Base-by-base conservation (phyloP, 2,329 filamentous ascomycete genomes). In the Hirsutella rhossiliensis region DNA sequence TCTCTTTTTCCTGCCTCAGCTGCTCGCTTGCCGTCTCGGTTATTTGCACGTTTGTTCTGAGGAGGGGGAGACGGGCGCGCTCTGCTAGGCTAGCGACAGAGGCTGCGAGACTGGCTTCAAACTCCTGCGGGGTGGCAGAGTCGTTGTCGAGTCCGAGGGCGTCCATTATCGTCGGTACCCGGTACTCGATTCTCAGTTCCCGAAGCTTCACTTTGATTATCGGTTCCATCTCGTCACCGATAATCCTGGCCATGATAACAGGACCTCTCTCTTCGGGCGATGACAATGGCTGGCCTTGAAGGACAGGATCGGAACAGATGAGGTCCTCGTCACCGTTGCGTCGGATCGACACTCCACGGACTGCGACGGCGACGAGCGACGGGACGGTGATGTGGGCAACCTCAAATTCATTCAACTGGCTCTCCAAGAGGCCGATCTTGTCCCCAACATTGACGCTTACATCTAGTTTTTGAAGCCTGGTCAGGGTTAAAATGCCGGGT, bases 151-250 rank as follows among this genome's bases (percentile, higher is more conserved):
- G 70, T 0, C 79, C 82, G 7, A 94, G 72, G 5, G 94, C 62
- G 43, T 87, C 86, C 70, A 94, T 82, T 1, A 96, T 62, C 0
- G 85, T 87, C 0, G 86, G 76, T 4, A 97, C 84, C 15, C 83
- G 82, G 60, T 98, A 98, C 58, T 98, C 94, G n/a, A 87, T 62
- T 47, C 80, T 82, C 5, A 94, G 53, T 48, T 94, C 88, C 61
- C 84, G 85, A 37, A 97, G 66, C 58, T 94, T 94, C 46, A 96
- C 62, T 59, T 94, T 95, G 51, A 96, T 70, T 7, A 87, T 80
- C 0, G 94, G 90, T 50, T 97, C 90, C 65, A 94, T 86, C 58
- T 97, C 90, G 58, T 97, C 89, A 0, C 87, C 87, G 51, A 98
- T 85, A 66, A 95, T 84, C 41, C 92, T 78, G 47, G 85, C 78